Conservation (phyloP, 2,329 filamentous ascomycete genomes). For the Leptodontidium sp. region DNA sequence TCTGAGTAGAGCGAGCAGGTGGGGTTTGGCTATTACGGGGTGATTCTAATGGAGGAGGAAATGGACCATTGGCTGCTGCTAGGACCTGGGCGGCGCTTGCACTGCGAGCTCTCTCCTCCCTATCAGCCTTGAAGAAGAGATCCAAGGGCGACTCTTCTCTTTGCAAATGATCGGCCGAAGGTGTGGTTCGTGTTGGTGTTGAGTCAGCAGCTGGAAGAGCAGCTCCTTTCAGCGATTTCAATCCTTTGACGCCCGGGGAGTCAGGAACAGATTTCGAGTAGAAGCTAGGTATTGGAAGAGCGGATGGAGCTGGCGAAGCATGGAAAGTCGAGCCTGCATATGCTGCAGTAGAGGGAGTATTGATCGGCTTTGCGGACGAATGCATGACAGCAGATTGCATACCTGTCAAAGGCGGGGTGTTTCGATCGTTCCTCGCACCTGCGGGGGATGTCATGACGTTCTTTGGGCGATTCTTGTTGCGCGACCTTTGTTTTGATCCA, state of each 20-base stretch:
- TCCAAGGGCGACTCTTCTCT: conserved; percentile 81
- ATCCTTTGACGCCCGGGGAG: conserved; percentile 57
- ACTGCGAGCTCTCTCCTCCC: conserved; percentile 72
- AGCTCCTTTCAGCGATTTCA: conserved; percentile 53
- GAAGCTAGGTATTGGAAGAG: conserved; percentile 90
- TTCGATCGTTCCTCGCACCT: conserved; percentile 38
- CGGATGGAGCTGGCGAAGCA: conserved; percentile 89
- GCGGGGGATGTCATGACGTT: conserved; percentile 45
- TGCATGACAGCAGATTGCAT: conserved; percentile 38
- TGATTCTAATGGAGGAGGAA: conserved; percentile 60
- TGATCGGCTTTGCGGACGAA: conserved; percentile 51
- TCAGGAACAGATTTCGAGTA: conserved; percentile 78
- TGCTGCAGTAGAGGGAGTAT: conserved; percentile 50
- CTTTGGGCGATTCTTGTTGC: conserved; percentile 45
- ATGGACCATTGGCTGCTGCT: conserved; percentile 51
- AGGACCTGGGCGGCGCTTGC: conserved; percentile 59
- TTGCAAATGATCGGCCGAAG: conserved; percentile 62
- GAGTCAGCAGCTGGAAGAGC: conserved; percentile 49
- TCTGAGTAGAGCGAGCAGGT: conserved; percentile 43
- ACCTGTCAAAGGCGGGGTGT: conserved; percentile 41
- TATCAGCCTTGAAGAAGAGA: conserved; percentile 87
- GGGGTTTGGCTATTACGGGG: conserved; percentile 49
- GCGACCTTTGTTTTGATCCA: conserved; percentile 45
- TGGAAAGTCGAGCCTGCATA: conserved; percentile 97
- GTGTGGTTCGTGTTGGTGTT: conserved; percentile 52